Evolutionary conservation across 306 rosid species (phyloP), one percentile per base, ranked within the genome.

Genomic region (Acmispon strigosus): DNA sequence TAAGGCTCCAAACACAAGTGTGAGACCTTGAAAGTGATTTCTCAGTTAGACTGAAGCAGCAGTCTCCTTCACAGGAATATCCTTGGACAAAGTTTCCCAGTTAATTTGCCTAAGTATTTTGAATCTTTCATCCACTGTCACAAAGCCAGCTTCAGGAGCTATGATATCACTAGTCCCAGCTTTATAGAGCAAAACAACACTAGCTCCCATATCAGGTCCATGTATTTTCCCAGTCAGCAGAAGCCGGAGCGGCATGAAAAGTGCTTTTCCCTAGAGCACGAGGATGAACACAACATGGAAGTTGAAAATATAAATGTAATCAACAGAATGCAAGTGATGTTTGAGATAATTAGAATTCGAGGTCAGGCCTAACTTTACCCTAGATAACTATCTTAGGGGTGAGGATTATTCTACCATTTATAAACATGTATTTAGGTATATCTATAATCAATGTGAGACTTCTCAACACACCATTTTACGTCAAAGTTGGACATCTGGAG

Each of bases 181-280:
- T 82, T 73, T 84, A 80, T 94, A 81, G 12, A 94, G 86, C 74
- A 90, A 77, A 39, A 79, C 63, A 27, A 94, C 49, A 58, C 84
- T 84, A 11, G 88, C 42, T 11, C 88, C 97, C 80, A 94, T 89
- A 69, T 94, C 98, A 0, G 92, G 92, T 77, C 98, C 98, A 17
- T 92, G 98, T 24, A 93, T 82, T 89, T 93, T 93, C 45, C 98
- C 98, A 0, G 98, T 93, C 78, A 93, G 82, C 50, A 93, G 61
- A 74, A 92, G 77, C 55, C 94, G 87, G n/a, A 93, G 88, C 1
- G 98, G 98, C 96, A 93, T 93, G 87, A 93, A 93, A 69, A 93
- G 94, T 5, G 87, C 85, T 88, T 93, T 93, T 36, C 97, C 96
- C 98, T 93, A 72, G 17, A 64, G 80, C 41, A 73, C 9, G 18